Conservation (phyloP, 371 early-diverging fungal species). For the Dinochytrium kinnereticum region DNA sequence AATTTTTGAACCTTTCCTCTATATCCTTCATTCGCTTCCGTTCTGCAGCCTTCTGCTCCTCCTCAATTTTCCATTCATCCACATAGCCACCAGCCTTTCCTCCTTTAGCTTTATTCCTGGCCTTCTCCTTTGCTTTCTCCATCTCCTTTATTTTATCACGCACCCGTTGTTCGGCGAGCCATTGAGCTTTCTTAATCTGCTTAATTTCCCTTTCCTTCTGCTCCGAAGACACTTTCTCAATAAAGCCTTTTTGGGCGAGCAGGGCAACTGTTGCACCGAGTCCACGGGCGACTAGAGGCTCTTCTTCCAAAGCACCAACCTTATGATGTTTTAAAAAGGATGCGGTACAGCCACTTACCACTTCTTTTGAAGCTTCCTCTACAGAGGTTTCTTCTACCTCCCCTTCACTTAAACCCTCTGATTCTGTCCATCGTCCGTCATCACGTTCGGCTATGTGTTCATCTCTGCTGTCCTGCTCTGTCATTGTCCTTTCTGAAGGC, state of each 20-base stretch:
- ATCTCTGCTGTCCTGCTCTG: slow-evolving; percentile 31
- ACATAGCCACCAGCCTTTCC: slow-evolving; percentile 38
- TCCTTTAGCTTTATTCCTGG: slow-evolving; percentile 47
- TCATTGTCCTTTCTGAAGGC: slow-evolving; percentile 8
- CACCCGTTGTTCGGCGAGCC: slow-evolving; percentile 71
- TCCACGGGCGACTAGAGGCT: slow-evolving; percentile 82
- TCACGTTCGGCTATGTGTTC: slow-evolving; percentile 25
- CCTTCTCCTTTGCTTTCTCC: slow-evolving; percentile 60
- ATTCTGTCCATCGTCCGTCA: too few species aligned
- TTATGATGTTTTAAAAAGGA: neutral
- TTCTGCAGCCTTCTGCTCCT: slow-evolving; percentile 66
- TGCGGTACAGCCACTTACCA: neutral
- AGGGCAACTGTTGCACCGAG: slow-evolving; percentile 83
- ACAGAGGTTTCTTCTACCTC: slow-evolving; percentile 13
- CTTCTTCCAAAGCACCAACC: slow-evolving; percentile 62
- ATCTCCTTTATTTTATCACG: slow-evolving; percentile 56
- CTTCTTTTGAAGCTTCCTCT: neutral
- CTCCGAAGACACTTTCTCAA: slow-evolving; percentile 68
- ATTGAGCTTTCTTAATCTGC: slow-evolving; percentile 69
- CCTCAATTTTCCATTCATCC: slow-evolving; percentile 60
- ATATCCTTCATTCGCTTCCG: slow-evolving; percentile 69
- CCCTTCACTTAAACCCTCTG: slow-evolving; percentile 34
- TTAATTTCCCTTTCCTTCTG: slow-evolving; percentile 66
- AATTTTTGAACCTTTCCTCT: slow-evolving; percentile 85
- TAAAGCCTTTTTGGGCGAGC: slow-evolving; percentile 74